Conservation (phyloP, 2,329 filamentous ascomycete species). For the Apiospora kogelbergensis region DNA sequence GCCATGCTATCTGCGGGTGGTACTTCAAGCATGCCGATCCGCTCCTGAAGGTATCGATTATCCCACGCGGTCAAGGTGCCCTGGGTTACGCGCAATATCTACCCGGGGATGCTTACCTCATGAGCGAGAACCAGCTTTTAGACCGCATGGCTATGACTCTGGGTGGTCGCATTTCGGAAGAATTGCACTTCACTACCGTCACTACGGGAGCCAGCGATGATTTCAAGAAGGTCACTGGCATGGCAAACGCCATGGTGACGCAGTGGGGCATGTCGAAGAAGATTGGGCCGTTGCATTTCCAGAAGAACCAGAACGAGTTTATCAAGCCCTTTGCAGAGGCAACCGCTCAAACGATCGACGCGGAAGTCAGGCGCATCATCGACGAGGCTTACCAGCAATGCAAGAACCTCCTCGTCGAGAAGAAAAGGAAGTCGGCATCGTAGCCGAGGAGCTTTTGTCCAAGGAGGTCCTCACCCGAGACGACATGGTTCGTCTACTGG, state of each 20-base stretch:
- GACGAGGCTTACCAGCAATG: constrained; percentile 93
- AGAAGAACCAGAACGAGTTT: constrained; percentile 76
- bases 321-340: constrained; percentile 96
- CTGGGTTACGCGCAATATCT: constrained; percentile 97
- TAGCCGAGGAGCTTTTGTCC: constrained; percentile 87
- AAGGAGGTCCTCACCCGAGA: constrained; percentile 93
- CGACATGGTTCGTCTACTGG: constrained; percentile 87
- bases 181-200: constrained; percentile 94
- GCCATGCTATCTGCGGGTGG: constrained; percentile 98
- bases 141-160: constrained; percentile 99
- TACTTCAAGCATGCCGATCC: constrained; percentile 96
- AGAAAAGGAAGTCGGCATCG: constrained; percentile 85
- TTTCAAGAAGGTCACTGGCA: constrained; percentile 95
- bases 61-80: constrained; percentile 90
- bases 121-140: constrained; percentile 95
- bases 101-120: constrained; percentile 91
- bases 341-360: constrained; percentile 88
- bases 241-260: constrained; percentile 98
- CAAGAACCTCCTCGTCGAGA: constrained; percentile 76
- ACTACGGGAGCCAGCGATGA: constrained; percentile 94
- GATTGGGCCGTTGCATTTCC: constrained; percentile 89
- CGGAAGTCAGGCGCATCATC: constrained; percentile 87
- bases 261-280: constrained; percentile 98
- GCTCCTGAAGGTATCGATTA: constrained; percentile 96
- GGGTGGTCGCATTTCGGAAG: constrained; percentile 90